Evolutionary conservation across 208 protist species (phyloP).

Genomic region (Trypanosoma cruzi): DNA sequence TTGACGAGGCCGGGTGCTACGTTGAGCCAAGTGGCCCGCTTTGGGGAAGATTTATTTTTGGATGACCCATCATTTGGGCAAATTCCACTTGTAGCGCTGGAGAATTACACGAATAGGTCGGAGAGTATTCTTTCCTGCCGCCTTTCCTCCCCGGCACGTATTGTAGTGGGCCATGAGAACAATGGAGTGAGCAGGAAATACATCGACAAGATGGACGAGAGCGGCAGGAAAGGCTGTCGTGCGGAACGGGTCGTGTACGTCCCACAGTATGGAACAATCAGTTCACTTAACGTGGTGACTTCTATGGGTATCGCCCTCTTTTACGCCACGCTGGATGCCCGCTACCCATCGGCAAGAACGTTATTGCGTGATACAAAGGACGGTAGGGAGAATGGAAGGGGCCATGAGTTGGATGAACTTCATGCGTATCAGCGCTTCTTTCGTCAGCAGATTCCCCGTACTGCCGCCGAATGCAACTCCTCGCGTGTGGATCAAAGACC

Average conservation of each 20-base stretch:
- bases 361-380: slow-evolving; percentile 6
- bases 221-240: neutral
- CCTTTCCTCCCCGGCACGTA: slow-evolving; percentile 35
- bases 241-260: slow-evolving; percentile 68
- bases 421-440: slow-evolving; percentile 31
- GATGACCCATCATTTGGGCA: neutral
- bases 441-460: slow-evolving; percentile 11
- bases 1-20: neutral
- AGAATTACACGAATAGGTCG: slow-evolving; percentile 78
- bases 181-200: slow-evolving; percentile 63
- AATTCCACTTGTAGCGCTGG: slow-evolving; percentile 66
- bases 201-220: slow-evolving; percentile 20
- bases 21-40: slow-evolving; percentile 33
- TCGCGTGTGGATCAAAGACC: slow-evolving; percentile 74
- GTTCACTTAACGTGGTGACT: slow-evolving; percentile 90
- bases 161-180: slow-evolving; percentile 90
- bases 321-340: slow-evolving; percentile 65
- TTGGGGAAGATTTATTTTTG: slow-evolving; percentile 22
- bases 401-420: slow-evolving; percentile 10
- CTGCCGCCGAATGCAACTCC: slow-evolving; percentile 13
- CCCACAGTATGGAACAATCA: slow-evolving; percentile 91
- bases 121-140: slow-evolving; percentile 64
- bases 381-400: neutral
- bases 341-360: slow-evolving; percentile 47
- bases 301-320: slow-evolving; percentile 87